phyloP scores from a whole-genome alignment of 768 basidiomycete genomes.

The Lyophyllum semitale region DNA sequence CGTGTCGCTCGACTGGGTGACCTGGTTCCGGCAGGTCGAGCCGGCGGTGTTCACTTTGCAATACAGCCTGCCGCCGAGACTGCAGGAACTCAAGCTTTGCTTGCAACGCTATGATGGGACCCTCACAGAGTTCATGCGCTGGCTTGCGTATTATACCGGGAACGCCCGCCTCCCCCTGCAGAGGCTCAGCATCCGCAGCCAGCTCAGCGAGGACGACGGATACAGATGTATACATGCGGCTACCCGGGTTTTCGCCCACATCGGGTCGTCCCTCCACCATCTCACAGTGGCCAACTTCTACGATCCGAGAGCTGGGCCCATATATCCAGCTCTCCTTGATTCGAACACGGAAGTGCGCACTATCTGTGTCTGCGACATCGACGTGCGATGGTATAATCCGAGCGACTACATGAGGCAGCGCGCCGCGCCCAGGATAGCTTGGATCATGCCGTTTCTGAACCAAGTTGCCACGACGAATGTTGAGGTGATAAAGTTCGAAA shows the following conservation, averaged over 20 bases:
- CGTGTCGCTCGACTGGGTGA: not conserved
- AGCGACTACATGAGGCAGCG: too few relatives aligned
- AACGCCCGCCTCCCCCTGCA: not conserved
- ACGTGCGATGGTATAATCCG: not conserved
- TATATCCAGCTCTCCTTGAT: not conserved
- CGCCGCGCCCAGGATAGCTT: not conserved
- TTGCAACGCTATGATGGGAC: not conserved
- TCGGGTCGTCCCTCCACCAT: not conserved
- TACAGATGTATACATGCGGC: not conserved
- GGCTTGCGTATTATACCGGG: not conserved
- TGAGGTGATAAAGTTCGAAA: not conserved
- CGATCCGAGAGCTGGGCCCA: not conserved
- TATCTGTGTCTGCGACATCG: not conserved
- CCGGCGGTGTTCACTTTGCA: not conserved
- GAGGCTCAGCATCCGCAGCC: not conserved
- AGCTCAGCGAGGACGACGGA: not conserved
- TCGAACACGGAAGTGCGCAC: not conserved
- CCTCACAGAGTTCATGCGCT: not conserved
- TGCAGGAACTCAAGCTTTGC: not conserved
- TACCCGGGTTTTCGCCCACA: not conserved
- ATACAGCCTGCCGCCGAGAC: not conserved
- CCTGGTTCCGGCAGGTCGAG: not conserved
- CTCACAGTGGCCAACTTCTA: not conserved
- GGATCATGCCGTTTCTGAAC: not conserved
- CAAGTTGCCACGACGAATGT: not conserved